A percentile compares a stretch with the other conserved stretches of the same genome.
Evolutionary conservation across 768 basidiomycete species (phyloP).

Genomic region (Lentinula aciculospora): DNA sequence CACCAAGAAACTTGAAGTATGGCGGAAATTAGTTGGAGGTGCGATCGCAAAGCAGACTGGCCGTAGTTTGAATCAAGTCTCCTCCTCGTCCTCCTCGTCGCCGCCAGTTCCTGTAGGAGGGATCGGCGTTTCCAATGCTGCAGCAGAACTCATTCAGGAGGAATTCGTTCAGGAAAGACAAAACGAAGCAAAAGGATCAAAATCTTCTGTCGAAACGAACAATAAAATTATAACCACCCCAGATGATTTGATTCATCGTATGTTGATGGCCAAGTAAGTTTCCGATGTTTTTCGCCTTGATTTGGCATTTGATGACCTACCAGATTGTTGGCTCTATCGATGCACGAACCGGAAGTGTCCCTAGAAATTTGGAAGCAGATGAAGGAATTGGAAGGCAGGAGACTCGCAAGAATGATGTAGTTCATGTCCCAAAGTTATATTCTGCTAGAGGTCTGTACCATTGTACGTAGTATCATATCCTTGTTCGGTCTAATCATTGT

Average conservation of each 20-base stretch:
- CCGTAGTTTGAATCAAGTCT: background rate
- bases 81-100: background rate
- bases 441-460: no score
- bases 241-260: conserved; percentile 61
- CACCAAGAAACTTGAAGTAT: conserved; percentile 41
- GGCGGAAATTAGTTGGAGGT: conserved; percentile 54
- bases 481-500: no score
- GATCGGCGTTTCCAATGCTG: conserved; percentile 24
- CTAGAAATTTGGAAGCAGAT: conserved; percentile 57
- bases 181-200: background rate
- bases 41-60: conserved; percentile 28
- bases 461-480: no score
- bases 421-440: background rate
- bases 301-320: background rate
- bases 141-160: conserved; percentile 71
- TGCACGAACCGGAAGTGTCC: conserved; percentile 50
- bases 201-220: conserved; percentile 25
- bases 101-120: background rate
- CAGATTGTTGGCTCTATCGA: conserved; percentile 61
- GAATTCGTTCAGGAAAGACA: conserved; percentile 57
- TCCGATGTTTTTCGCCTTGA: background rate
- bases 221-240: conserved; percentile 28
- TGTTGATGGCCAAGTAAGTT: conserved; percentile 65
- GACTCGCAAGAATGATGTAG: conserved; percentile 25
- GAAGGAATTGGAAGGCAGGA: conserved; percentile 51